Evolutionary conservation across 2,329 filamentous ascomycete species (phyloP), one percentile per base, ranked within the genome.

Genomic region (Pseudocercospora vitis): DNA sequence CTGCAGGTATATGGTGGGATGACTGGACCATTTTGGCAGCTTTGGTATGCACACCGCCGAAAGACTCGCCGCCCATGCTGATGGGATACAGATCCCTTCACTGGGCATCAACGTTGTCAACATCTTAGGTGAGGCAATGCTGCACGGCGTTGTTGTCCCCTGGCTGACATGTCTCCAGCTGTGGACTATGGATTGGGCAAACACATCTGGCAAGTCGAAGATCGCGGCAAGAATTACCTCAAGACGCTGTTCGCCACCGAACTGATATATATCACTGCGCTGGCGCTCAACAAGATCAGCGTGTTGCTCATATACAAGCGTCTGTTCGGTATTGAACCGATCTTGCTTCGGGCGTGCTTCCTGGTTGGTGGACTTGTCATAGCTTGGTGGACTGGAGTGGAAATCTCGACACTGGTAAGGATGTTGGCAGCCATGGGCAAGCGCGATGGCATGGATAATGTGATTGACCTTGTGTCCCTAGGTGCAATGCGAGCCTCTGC

Each of bases 251-350:
- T 57, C 31, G 42, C 40, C 3, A 31, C 49, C 12, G 50, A 53
- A 33, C 31, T 62, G 23, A 32, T 58, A 3, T 57, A 52, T 44
- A 57, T 51, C 1, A 46, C 54, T n/a, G 54, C 52, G 3, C 40
- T 60, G 29, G 53, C 53, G 18, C 32, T 61, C 23, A 56, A 40
- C 44, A 62, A 62, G 23, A 19, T 58, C 1, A 50, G 46, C 8
- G 57, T 62, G 7, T 52, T 62, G 11, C 28, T 56, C 8, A 50
- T 60, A 32, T 62, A 62, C 26, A 48, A 55, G 2, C 50, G 58
- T 16, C 37, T 62, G 6, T 60, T 62, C 47, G 45, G 51, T 11
- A 40, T 58, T n/a, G 46, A 58, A 11, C 32, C 48, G 6, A 50
- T 18, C 9, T 49, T 55, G 5, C 29, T 28, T 4, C 39, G 48